Evolutionary conservation across 1,139 yeast genomes (phyloP).

Genomic region (Yamadazyma oceani): DNA sequence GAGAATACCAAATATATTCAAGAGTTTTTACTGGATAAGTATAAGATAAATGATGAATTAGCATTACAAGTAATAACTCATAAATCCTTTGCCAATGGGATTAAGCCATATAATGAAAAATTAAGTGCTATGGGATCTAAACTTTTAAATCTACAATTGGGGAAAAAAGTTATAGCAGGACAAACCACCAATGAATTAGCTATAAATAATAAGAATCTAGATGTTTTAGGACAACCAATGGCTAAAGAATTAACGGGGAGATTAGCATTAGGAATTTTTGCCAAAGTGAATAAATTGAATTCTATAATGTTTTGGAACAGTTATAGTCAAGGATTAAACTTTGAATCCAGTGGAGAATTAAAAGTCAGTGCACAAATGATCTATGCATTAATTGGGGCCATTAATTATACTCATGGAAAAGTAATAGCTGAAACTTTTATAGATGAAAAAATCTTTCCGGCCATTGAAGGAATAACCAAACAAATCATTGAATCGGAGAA

Average conservation of each 20-base stretch:
- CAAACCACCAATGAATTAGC: slow-evolving; percentile 29
- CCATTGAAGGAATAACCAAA: slow-evolving; percentile 15
- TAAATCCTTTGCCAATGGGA: slow-evolving; percentile 91
- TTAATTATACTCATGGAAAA: slow-evolving; percentile 69
- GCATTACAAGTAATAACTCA: slow-evolving; percentile 83
- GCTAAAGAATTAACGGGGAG: slow-evolving; percentile 55
- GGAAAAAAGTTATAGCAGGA: slow-evolving; percentile 47
- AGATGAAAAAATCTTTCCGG: slow-evolving; percentile 33
- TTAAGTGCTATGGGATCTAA: slow-evolving; percentile 77
- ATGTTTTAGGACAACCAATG: slow-evolving; percentile 56
- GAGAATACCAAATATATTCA: slow-evolving; percentile 51
- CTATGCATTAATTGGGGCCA: slow-evolving; percentile 79
- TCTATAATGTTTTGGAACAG: slow-evolving; percentile 72
- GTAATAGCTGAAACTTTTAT: slow-evolving; percentile 56
- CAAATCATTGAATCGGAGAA: slow-evolving; percentile 11
- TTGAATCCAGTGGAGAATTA: slow-evolving; percentile 54
- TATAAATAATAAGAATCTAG: slow-evolving; percentile 61
- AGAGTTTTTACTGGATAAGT: slow-evolving; percentile 43
- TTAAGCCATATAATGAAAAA: slow-evolving; percentile 85
- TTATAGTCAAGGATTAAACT: slow-evolving; percentile 52
- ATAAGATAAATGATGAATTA: slow-evolving; percentile 51
- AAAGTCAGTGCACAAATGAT: slow-evolving; percentile 66
- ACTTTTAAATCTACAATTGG: slow-evolving; percentile 59
- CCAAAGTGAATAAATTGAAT: slow-evolving; percentile 48
- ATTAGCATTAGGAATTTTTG: slow-evolving; percentile 51